Conservation (phyloP, 73 alveolate species). For the Paramecium sexaurelia region DNA sequence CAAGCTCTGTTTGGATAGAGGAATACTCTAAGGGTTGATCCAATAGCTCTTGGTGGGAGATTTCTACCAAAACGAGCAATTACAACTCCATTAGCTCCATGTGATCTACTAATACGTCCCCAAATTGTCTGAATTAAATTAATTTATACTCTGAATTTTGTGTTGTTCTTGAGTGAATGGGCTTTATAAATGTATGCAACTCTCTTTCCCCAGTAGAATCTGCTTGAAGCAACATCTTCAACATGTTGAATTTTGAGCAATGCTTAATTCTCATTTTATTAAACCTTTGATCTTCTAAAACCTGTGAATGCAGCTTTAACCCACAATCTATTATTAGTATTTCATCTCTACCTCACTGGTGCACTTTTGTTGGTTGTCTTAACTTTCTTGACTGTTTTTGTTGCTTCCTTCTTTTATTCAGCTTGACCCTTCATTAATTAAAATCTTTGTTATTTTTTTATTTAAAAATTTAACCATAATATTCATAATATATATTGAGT, state of each 20-base stretch:
- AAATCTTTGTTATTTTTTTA: conserved; percentile 35
- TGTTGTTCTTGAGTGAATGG: conserved; percentile 72
- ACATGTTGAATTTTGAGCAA: conserved; percentile 88
- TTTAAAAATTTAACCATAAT: conserved; percentile 4
- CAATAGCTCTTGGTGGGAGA: conserved; percentile 94
- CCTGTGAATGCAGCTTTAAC: conserved; percentile 92
- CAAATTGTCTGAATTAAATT: conserved; percentile 76
- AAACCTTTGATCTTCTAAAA: conserved; percentile 88
- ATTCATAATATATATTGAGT: conserved; percentile 11
- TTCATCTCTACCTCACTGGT: conserved; percentile 38
- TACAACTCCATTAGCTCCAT: conserved; percentile 92
- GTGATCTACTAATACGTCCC: conserved; percentile 92
- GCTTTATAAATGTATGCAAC: conserved; percentile 87
- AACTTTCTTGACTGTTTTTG: conserved; percentile 19
- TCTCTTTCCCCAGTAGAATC: conserved; percentile 92
- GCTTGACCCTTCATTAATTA: conserved; percentile 33
- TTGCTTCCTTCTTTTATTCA: conserved; percentile 24
- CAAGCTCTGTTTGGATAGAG: conserved; percentile 84
- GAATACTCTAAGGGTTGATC: conserved; percentile 90
- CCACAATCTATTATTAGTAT: conserved; percentile 78
- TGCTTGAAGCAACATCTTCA: conserved; percentile 69
- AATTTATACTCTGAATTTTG: conserved; percentile 79
- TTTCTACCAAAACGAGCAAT: conserved; percentile 88
- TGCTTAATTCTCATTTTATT: conserved; percentile 83
- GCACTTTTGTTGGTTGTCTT: conserved; percentile 10